A percentile compares a stretch with the other conserved stretches of the same genome.
Conservation (phyloP, 164 flowering plant genomes). For the Dillenia suffruticosa region DNA sequence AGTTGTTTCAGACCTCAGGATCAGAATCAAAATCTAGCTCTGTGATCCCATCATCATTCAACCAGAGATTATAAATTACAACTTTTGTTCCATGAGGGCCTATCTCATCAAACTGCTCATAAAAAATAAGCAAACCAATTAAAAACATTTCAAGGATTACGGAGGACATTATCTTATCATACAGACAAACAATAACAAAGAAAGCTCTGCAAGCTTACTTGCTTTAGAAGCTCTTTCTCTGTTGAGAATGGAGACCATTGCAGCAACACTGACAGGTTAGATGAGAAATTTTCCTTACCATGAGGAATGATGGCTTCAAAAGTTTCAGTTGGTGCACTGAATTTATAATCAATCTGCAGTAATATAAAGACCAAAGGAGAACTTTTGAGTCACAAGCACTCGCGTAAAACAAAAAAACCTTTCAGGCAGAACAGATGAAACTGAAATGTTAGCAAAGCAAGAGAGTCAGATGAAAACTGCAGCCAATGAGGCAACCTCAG, state of each 20-base stretch:
- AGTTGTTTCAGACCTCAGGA: slow-evolving; percentile 43
- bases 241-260: slow-evolving; percentile 84
- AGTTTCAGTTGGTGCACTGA: slow-evolving; percentile 29
- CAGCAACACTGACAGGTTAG: slow-evolving; percentile 64
- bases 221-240: slow-evolving; percentile 73
- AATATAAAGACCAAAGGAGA: neutral
- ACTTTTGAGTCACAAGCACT: neutral
- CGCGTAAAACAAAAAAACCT: neutral
- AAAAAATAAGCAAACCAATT: slow-evolving; percentile 7
- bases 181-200: neutral
- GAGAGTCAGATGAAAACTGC: no score
- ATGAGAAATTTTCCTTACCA: slow-evolving; percentile 39
- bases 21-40: slow-evolving; percentile 92
- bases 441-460: no score
- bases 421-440: neutral
- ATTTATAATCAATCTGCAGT: slow-evolving; percentile 74
- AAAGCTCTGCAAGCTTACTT: slow-evolving; percentile 38
- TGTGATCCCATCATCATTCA: slow-evolving; percentile 51
- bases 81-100: slow-evolving; percentile 90
- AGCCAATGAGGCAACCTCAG: no score
- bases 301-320: slow-evolving; percentile 28
- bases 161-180: neutral
- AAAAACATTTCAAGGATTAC: neutral
- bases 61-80: slow-evolving; percentile 81
- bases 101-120: slow-evolving; percentile 81